phyloP scores from a whole-genome alignment of 306 rosid species.

The Lagenaria siceraria region DNA sequence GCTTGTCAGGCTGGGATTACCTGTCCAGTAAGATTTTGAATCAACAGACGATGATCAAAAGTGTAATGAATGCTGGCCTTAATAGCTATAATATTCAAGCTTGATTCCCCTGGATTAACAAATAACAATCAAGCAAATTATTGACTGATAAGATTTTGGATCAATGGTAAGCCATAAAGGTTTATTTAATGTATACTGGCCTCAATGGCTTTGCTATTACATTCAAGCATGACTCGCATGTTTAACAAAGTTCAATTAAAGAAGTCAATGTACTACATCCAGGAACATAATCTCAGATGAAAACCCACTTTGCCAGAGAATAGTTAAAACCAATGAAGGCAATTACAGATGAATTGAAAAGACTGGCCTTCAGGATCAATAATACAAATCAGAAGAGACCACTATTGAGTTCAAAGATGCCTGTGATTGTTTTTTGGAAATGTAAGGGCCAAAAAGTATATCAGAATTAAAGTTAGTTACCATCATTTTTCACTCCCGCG shows the following conservation, averaged over 20 bases:
- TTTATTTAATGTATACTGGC: conserved; percentile 70
- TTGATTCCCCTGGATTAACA: conserved; percentile 57
- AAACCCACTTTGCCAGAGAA: background rate
- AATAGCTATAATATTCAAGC: conserved; percentile 63
- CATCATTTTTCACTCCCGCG: conserved; percentile 79
- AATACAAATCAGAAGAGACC: background rate
- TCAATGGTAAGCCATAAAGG: conserved; percentile 50
- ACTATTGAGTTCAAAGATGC: background rate
- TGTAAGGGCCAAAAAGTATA: background rate
- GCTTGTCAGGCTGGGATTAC: conserved; percentile 22
- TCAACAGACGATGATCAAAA: conserved; percentile 52
- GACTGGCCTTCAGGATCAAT: background rate
- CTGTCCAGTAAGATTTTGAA: conserved; percentile 85
- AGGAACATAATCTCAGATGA: background rate
- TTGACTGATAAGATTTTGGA: conserved; percentile 62
- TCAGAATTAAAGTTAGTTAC: conserved; percentile 28
- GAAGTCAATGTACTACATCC: conserved; percentile 14
- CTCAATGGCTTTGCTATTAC: conserved; percentile 42
- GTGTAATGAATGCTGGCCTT: conserved; percentile 84
- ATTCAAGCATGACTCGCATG: conserved; percentile 49
- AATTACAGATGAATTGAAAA: background rate
- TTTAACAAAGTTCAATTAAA: conserved; percentile 19
- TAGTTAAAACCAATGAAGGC: background rate
- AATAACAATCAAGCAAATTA: conserved; percentile 16
- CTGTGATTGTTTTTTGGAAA: background rate